Base-by-base conservation (phyloP, 2,329 filamentous ascomycete genomes). In the Phialophora expanda region DNA sequence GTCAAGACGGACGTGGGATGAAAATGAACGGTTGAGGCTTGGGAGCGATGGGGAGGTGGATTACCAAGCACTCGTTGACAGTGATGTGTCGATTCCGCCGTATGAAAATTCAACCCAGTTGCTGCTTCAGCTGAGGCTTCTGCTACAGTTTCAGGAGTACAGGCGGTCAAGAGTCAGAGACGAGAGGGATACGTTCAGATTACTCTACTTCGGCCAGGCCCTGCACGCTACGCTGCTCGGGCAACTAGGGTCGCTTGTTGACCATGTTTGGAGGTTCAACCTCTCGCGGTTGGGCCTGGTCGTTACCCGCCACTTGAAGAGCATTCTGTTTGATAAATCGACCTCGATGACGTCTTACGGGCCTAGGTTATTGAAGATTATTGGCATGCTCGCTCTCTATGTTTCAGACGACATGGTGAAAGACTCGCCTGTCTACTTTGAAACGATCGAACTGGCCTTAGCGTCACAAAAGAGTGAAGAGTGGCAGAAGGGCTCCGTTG, bases 1-100 rank as follows among this genome's bases (percentile, higher is more conserved):
- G 62, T 87, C 86, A 79, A 84, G 90, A 69, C 75, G 77, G 58
- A 77, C 84, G 48, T 91, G 92, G 79, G 90, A 93, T 76, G 74
- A 79, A 8, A 74, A 85, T 38, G 89, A 90, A 72, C 73, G 73
- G 60, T 70, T 63, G 22, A 68, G 70, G 55, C 50, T 67, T 26
- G 55, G 61, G 6, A 44, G 56, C 12, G 20, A 41, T 7, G 30
- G 44, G 8, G 44, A 34, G 24, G 26, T 67, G 5, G 53, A 62
- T 20, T 71, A 66, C 56, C 51, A 65, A 46, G 30, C 12, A 3
- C 60, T 74, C 72, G 75, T 26, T 73, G 79, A 48, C 66, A 81
- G 32, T 71, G 71, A 48, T 73, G 73, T 30, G 73, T 53, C 58
- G 30, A 62, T 62, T 28, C 61, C 70, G 28, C 71, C 71, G 28